Conservation (phyloP, 768 basidiomycete genomes). For the Suillus subluteus region DNA sequence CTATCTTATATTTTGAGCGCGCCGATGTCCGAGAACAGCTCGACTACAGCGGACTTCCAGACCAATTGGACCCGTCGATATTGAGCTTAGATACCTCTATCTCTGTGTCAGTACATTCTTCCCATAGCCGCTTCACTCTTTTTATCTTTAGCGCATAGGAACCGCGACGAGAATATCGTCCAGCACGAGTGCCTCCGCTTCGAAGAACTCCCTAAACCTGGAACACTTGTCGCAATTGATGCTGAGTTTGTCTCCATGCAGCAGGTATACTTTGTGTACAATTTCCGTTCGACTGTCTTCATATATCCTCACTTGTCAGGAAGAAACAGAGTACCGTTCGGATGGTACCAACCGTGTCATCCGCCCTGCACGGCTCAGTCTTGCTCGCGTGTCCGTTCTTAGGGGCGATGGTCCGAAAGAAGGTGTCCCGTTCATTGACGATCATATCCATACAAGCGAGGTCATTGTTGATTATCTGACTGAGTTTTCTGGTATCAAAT, state of each 20-base stretch:
- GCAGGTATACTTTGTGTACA: slow-evolving; percentile 53
- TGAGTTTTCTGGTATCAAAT: slow-evolving; percentile 94
- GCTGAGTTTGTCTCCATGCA: slow-evolving; percentile 98
- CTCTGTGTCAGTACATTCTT: slow-evolving; percentile 58
- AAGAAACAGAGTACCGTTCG: slow-evolving; percentile 93
- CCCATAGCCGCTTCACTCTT: background rate
- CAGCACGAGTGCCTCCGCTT: slow-evolving; percentile 75
- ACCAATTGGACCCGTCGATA: slow-evolving; percentile 71
- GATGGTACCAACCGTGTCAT: slow-evolving; percentile 94
- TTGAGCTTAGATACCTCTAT: slow-evolving; percentile 88
- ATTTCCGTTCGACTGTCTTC: background rate
- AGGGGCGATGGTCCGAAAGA: slow-evolving; percentile 82
- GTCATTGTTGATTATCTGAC: slow-evolving; percentile 95
- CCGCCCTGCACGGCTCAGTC: slow-evolving; percentile 86
- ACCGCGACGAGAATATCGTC: slow-evolving; percentile 71
- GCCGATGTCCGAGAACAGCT: slow-evolving; percentile 59
- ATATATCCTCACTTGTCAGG: slow-evolving; percentile 46
- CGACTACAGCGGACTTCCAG: slow-evolving; percentile 67
- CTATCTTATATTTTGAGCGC: slow-evolving; percentile 89
- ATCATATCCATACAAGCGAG: slow-evolving; percentile 97
- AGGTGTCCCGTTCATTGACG: slow-evolving; percentile 94
- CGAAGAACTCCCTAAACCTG: slow-evolving; percentile 82
- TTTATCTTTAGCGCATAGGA: slow-evolving; percentile 45
- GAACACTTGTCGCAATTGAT: slow-evolving; percentile 92
- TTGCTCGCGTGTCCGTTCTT: slow-evolving; percentile 93